phyloP scores from a whole-genome alignment of 441 rosid species.

The Kokia cookei region DNA sequence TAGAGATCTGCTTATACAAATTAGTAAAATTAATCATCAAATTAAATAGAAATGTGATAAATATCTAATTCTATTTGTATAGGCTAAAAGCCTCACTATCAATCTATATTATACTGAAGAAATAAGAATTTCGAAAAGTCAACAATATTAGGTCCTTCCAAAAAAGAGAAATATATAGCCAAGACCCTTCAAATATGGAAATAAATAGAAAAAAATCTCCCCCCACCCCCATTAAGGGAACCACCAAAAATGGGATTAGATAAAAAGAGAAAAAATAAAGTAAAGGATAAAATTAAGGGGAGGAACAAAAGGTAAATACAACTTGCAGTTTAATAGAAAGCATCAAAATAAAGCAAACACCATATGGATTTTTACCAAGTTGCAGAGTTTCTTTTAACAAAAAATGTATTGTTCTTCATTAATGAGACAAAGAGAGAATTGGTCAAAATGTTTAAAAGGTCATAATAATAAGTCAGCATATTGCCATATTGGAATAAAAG shows the following conservation, averaged over 20 bases:
- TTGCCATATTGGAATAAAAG: slow-evolving; percentile 23
- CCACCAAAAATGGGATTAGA: slow-evolving; percentile 1
- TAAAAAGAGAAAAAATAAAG: neutral
- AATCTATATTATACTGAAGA: neutral
- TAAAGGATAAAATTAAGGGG: neutral
- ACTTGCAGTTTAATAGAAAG: neutral
- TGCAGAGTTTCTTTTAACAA: slow-evolving; percentile 20
- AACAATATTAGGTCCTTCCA: slow-evolving; percentile 6
- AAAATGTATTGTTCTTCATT: slow-evolving; percentile 21
- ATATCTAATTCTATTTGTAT: neutral
- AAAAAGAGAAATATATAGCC: neutral
- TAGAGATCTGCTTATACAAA: neutral
- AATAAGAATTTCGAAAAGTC: neutral
- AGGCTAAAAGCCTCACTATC: neutral
- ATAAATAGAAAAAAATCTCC: slow-evolving; percentile 5
- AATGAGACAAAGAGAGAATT: slow-evolving; percentile 20
- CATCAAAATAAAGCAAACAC: slow-evolving; percentile 7
- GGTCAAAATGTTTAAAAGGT: slow-evolving; percentile 5
- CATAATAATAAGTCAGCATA: slow-evolving; percentile 12
- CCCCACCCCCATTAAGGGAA: slow-evolving; percentile 9
- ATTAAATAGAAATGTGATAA: neutral
- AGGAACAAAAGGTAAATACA: neutral
- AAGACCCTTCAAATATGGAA: slow-evolving; percentile 8
- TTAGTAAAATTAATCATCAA: neutral
- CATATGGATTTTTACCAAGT: slow-evolving; percentile 14